phyloP scores from a whole-genome alignment of 1,284 basidiomycete species.

The Cystobasidium sp. region DNA sequence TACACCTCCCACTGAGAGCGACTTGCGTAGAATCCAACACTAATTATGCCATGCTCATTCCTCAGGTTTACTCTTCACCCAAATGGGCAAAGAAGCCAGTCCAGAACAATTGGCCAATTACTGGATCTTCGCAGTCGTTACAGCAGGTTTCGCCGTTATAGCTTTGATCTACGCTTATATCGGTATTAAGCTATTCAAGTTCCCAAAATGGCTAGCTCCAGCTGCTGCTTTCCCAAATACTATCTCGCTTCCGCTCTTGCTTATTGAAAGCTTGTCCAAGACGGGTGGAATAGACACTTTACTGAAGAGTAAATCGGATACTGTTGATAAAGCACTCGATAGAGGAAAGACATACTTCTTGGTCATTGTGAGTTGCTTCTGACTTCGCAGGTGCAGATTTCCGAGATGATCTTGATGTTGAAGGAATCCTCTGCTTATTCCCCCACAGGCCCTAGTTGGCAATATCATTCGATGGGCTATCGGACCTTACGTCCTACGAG shows the following conservation, averaged over 20 bases:
- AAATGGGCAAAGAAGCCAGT: slow-evolving; percentile 56
- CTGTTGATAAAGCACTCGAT: slow-evolving; percentile 49
- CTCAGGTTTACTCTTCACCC: slow-evolving; percentile 55
- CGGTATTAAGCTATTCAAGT: slow-evolving; percentile 50
- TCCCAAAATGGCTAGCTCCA: slow-evolving; percentile 46
- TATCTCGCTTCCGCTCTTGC: slow-evolving; percentile 55
- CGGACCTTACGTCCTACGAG: slow-evolving; percentile 28
- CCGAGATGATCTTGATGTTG: neutral
- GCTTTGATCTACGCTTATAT: slow-evolving; percentile 52
- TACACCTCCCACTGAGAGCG: neutral
- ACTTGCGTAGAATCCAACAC: neutral
- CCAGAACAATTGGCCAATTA: slow-evolving; percentile 54
- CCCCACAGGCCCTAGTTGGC: slow-evolving; percentile 34
- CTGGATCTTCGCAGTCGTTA: slow-evolving; percentile 55
- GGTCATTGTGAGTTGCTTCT: slow-evolving; percentile 50
- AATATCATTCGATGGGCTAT: slow-evolving; percentile 31
- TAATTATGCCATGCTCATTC: neutral
- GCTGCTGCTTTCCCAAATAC: slow-evolving; percentile 44
- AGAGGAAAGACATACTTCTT: slow-evolving; percentile 55
- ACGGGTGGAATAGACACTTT: slow-evolving; percentile 55
- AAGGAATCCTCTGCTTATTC: slow-evolving; percentile 47
- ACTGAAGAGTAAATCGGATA: slow-evolving; percentile 47
- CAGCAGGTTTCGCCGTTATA: slow-evolving; percentile 54
- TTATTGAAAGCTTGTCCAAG: slow-evolving; percentile 54
- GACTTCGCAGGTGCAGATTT: slow-evolving; percentile 44